phyloP scores from a whole-genome alignment of 345 rosid species.

The Pugionium cornutum region DNA sequence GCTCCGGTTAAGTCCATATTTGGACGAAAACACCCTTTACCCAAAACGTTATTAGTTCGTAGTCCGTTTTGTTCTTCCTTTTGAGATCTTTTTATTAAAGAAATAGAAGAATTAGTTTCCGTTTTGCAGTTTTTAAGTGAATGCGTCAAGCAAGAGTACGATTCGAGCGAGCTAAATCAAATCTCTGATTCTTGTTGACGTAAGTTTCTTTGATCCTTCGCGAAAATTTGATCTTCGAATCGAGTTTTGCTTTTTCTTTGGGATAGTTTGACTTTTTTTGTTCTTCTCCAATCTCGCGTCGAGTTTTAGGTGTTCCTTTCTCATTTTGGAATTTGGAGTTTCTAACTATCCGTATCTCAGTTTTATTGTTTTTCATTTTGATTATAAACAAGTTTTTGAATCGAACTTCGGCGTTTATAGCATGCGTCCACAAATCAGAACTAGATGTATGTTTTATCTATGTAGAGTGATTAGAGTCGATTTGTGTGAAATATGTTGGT shows the following conservation, averaged over 20 bases:
- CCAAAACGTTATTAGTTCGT: constrained; percentile 34
- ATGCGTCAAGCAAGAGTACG: constrained; percentile 37
- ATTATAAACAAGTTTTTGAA: background rate
- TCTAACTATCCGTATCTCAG: background rate
- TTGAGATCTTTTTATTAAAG: constrained; percentile 23
- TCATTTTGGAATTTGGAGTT: constrained; percentile 10
- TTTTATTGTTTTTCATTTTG: constrained; percentile 8
- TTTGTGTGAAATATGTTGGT: constrained; percentile 13
- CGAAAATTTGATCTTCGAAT: constrained; percentile 5
- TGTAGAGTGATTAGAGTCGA: constrained; percentile 12
- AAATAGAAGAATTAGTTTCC: background rate
- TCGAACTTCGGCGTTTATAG: constrained; percentile 12
- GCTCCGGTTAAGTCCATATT: background rate
- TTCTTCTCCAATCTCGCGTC: constrained; percentile 20
- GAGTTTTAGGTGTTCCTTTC: constrained; percentile 18
- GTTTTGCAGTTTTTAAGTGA: constrained; percentile 24
- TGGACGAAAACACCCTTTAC: constrained; percentile 38
- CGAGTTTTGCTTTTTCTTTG: constrained; percentile 4
- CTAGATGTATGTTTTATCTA: constrained; percentile 1
- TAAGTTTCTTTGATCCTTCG: constrained; percentile 26
- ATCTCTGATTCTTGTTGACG: constrained; percentile 29
- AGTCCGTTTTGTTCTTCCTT: constrained; percentile 21
- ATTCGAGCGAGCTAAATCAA: constrained; percentile 24
- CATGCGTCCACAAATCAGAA: constrained; percentile 25
- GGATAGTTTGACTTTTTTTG: constrained; percentile 28